A percentile compares a stretch with the other conserved stretches of the same genome.
These are phyloP conservation scores for Colletotrichum paranaense DNA, from an alignment of 2,329 filamentous ascomycete species.

Conservation along the genomic window DNA sequence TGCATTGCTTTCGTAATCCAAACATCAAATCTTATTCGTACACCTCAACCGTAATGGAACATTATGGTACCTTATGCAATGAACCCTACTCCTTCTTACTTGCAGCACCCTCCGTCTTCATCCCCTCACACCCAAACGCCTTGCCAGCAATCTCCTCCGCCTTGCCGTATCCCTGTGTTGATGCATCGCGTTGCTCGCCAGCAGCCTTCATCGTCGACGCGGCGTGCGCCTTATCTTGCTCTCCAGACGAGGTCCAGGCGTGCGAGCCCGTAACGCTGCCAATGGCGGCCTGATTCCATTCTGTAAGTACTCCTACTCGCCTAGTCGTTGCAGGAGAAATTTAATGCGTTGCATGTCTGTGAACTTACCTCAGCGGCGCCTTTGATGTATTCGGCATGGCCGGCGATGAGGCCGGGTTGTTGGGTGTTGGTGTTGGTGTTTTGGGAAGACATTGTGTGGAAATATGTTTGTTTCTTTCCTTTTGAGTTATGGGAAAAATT, in stretches of 20 bases:
- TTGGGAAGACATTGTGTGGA: conserved; percentile 17
- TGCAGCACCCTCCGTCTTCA: conserved; percentile 71
- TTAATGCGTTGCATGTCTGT: background rate
- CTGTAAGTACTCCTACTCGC: background rate
- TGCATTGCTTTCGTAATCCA: no score
- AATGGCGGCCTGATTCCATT: conserved; percentile 60
- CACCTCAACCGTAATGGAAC: no score
- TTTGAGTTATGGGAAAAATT: background rate
- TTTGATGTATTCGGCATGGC: conserved; percentile 76
- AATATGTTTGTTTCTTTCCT: background rate
- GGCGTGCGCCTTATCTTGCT: conserved; percentile 72
- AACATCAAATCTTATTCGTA: no score
- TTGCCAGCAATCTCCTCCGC: conserved; percentile 74
- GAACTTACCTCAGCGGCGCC: conserved; percentile 72
- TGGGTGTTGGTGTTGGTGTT: conserved; percentile 45
- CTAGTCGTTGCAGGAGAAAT: background rate
- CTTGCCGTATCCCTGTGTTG: conserved; percentile 67
- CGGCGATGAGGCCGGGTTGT: conserved; percentile 69
- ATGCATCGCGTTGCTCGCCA: conserved; percentile 64
- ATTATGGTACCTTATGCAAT: no score
- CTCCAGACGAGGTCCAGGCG: conserved; percentile 72
- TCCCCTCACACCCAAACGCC: conserved; percentile 74
- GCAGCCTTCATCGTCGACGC: conserved; percentile 72
- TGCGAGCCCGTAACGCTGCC: conserved; percentile 71
- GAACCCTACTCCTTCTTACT: conserved; percentile 51